Base-by-base conservation (phyloP, 179 eudicot species). In the Actinidia polygama region DNA sequence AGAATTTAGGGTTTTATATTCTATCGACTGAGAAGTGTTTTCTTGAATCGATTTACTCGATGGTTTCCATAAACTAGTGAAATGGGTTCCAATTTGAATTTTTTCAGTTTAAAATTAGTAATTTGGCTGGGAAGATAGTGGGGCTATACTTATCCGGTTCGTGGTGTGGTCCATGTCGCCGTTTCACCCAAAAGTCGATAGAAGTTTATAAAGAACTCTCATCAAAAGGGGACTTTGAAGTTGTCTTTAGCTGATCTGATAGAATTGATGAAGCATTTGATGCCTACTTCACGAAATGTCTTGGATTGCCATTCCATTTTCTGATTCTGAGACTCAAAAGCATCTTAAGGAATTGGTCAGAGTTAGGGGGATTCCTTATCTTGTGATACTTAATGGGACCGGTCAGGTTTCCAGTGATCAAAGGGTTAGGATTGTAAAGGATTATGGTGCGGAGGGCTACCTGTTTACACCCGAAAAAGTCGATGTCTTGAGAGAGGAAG, bases 251-350 rank as follows among this genome's bases (percentile, higher is more conserved):
- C 53, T 90, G 98, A 21, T 88, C 87, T 1, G 98, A 95, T 78
- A 87, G 84, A 79, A 90, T 86, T 78, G 90, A 91, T n/a, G 93
- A 92, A 40, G 91, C 96, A 4, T 94, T 90, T 62, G 81, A 85
- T 46, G 86, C 76, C 55, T 95, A 91, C 87, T 95, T 95, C 85
- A 80, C 86, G 7, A 89, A 81, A 95, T 95, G 98, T 97, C 98
- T 8, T 95, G 98, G 98, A 92, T 95, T 77, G 97, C 98, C 50
- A 82, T 95, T 73, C 98, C 98, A 51, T 90, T 90, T 82, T 84
- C 90, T 53, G 98, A 93, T 75, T 84, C 89, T 2, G 90, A 87
- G 54, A 78, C 87, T 5, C 89, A 89, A 10, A 90, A 91, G 57
- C 62, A 47, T 18, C 71, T 94, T 36, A 84, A 86, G 44, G 86